Evolutionary conservation across 208 protist species (phyloP), one percentile per base, ranked within the genome.

Genomic region (Crithidia mellificae): DNA sequence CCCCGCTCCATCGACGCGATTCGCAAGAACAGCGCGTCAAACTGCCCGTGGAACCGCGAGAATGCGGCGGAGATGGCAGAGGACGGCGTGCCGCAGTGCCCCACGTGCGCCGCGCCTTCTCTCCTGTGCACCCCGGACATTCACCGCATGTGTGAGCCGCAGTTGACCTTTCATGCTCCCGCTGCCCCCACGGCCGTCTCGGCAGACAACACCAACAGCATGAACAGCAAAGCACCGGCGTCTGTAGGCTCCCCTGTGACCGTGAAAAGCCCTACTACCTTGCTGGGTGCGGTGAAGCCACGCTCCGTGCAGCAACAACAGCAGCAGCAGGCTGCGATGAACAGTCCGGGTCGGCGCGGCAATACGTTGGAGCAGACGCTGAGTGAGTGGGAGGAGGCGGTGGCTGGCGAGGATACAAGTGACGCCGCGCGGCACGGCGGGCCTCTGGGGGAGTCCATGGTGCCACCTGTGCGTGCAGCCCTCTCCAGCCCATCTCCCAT

Each of bases 51-150:
- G 83, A 53, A 43, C 25, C 30, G 24, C 19, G 80, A 76, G 39
- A 64, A 22, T 32, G 51, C 14, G 38, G 46, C n/a, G n/a, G 46
- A 44, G 27, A 53, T 46, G 56, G 49, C 44, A 46, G 9, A 4
- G n/a, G 54, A 69, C 19, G 56, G 53, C 11, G 38, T 84, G 68
- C 68, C 72, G 61, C 66, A 74, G 32, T 92, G 86, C 58, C 55
- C 59, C n/a, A 58, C 68, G 19, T 94, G 86, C 62, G 20, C 20
- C 22, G 30, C 14, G 39, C 82, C 86, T 3, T 88, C 83, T 14
- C 68, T 92, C 54, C 80, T 94, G 58, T 92, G 86, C 73, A 72
- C 83, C 7, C 79, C 79, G 6, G 68, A 82, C 62, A 81, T 86
- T 9, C 58, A 50, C 14, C 49, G 77, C 59, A 83, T 92, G 73